Evolutionary conservation across 129 eudicot species (phyloP).

Genomic region (Centella asiatica): DNA sequence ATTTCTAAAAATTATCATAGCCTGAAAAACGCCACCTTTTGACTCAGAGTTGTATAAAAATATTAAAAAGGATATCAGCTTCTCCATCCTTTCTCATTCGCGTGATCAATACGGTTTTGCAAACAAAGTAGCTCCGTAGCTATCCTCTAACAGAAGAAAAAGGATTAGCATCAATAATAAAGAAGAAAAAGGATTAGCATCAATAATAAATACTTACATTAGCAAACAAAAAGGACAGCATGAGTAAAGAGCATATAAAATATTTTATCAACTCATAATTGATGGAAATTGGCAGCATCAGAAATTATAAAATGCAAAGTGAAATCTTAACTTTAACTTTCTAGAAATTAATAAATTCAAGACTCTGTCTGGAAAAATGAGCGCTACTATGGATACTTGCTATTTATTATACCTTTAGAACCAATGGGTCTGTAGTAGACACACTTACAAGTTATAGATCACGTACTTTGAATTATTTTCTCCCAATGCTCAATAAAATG

Average conservation of each 20-base stretch:
- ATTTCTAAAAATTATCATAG: not conserved
- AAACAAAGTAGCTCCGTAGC: conserved; percentile 11
- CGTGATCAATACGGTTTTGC: conserved; percentile 23
- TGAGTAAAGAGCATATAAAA: conserved; percentile 7
- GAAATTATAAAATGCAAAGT: not conserved
- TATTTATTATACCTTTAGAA: too few relatives aligned
- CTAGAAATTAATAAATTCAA: too few relatives aligned
- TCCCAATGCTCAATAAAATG: too few relatives aligned
- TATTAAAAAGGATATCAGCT: conserved; percentile 23
- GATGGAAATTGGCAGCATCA: not conserved
- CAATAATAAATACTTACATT: too few relatives aligned
- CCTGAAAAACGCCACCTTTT: not conserved
- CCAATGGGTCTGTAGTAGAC: too few relatives aligned
- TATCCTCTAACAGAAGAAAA: conserved; percentile 13
- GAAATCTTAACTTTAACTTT: not conserved
- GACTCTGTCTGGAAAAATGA: not conserved
- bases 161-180: not conserved
- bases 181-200: not conserved
- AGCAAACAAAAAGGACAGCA: too few relatives aligned
- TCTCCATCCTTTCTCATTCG: conserved; percentile 32
- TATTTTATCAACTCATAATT: not conserved
- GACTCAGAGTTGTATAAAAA: not conserved
- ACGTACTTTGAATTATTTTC: too few relatives aligned
- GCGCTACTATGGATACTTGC: too few relatives aligned
- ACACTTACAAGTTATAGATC: too few relatives aligned